phyloP scores from a whole-genome alignment of 345 rosid species.

The Microcos paniculata region DNA sequence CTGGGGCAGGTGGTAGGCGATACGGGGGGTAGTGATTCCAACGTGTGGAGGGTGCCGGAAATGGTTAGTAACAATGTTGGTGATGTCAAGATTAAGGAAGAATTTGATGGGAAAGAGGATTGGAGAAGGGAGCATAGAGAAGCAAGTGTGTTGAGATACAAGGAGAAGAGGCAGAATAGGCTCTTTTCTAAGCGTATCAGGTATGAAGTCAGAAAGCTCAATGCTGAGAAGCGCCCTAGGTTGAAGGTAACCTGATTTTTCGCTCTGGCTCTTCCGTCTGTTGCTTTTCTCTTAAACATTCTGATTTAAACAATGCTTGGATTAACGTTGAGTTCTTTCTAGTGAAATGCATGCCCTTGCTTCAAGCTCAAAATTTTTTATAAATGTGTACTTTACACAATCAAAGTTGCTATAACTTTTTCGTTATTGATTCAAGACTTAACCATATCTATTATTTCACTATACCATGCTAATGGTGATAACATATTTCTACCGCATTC shows the following conservation, averaged over 20 bases:
- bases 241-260: slow-evolving; percentile 44
- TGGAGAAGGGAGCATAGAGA: slow-evolving; percentile 62
- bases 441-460: background rate
- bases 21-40: slow-evolving; percentile 28
- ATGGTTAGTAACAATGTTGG: slow-evolving; percentile 15
- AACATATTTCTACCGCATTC: background rate
- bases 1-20: slow-evolving; percentile 38
- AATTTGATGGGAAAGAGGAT: slow-evolving; percentile 24
- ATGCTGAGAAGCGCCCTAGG: slow-evolving; percentile 95
- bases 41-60: slow-evolving; percentile 66
- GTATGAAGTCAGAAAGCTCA: slow-evolving; percentile 88
- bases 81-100: slow-evolving; percentile 11
- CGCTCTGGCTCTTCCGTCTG: too few relatives aligned
- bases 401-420: too few relatives aligned
- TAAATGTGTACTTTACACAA: too few relatives aligned
- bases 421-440: too few relatives aligned
- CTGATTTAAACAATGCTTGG: background rate
- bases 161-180: slow-evolving; percentile 81
- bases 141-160: slow-evolving; percentile 89
- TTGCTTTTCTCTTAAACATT: background rate
- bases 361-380: background rate
- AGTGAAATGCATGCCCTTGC: background rate
- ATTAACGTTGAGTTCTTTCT: background rate
- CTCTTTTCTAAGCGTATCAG: slow-evolving; percentile 84
- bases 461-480: background rate